phyloP scores from a whole-genome alignment of 768 basidiomycete genomes.

The Termitomyces sp. region DNA sequence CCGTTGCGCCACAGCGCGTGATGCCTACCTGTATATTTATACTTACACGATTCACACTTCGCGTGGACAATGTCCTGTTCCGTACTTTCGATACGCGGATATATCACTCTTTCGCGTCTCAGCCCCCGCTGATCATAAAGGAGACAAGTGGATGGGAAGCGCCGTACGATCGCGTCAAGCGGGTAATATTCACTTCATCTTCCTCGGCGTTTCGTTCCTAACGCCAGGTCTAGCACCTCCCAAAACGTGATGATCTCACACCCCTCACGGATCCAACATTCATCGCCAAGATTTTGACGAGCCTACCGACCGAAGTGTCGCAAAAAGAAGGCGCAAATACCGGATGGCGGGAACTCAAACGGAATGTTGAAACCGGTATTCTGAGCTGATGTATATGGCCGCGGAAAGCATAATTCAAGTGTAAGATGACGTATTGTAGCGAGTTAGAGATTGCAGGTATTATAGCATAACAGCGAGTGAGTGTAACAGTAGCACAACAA shows the following conservation, averaged over 20 bases:
- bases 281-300: slow-evolving; percentile 68
- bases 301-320: slow-evolving; percentile 53
- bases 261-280: slow-evolving; percentile 86
- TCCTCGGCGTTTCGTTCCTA: background rate
- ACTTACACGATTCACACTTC: slow-evolving; percentile 84
- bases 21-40: slow-evolving; percentile 96
- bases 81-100: slow-evolving; percentile 85
- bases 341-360: slow-evolving; percentile 81
- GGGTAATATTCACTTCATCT: slow-evolving; percentile 35
- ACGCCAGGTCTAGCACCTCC: slow-evolving; percentile 49
- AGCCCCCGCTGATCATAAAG: slow-evolving; percentile 62
- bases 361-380: slow-evolving; percentile 51
- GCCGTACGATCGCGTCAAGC: slow-evolving; percentile 75
- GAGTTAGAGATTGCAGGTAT: slow-evolving; percentile 4
- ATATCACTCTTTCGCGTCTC: slow-evolving; percentile 76
- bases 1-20: slow-evolving; percentile 61
- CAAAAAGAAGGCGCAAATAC: slow-evolving; percentile 69
- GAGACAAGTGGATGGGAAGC: slow-evolving; percentile 92
- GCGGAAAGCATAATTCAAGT: background rate
- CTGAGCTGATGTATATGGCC: slow-evolving; percentile 19
- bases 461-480: slow-evolving; percentile 15
- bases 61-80: slow-evolving; percentile 95
- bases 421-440: background rate
- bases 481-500: slow-evolving; percentile 17
- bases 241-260: slow-evolving; percentile 75